Evolutionary conservation across 2,329 filamentous ascomycete genomes (phyloP).

Genomic region (Cladophialophora yegresii): DNA sequence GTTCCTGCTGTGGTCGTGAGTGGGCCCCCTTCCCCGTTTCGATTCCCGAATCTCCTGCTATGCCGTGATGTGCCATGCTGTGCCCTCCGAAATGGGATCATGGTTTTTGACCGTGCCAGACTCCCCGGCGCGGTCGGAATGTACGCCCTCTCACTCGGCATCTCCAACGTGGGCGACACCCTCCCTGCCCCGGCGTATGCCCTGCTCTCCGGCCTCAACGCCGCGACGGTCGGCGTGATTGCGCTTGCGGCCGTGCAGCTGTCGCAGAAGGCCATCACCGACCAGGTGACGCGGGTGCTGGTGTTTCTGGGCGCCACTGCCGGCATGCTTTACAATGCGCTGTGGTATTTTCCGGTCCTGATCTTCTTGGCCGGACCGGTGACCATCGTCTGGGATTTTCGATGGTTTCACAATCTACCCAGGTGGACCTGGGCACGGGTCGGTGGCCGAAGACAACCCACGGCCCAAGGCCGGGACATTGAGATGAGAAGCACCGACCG

Average conservation of each 20-base stretch:
- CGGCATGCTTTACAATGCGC: constrained; percentile 68
- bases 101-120: constrained; percentile 42
- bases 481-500: constrained; percentile 1
- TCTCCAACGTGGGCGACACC: constrained; percentile 60
- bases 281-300: constrained; percentile 62
- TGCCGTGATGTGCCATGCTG: not conserved
- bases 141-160: constrained; percentile 67
- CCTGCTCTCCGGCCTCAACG: constrained; percentile 70
- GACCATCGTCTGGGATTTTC: constrained; percentile 60
- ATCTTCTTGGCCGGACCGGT: constrained; percentile 59
- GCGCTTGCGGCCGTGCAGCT: constrained; percentile 66
- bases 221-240: constrained; percentile 71
- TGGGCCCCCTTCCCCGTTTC: not conserved
- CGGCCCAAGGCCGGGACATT: not conserved
- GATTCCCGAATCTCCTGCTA: not conserved
- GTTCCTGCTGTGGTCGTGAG: constrained; percentile 66
- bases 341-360: constrained; percentile 73
- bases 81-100: not conserved
- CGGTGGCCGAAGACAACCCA: not conserved
- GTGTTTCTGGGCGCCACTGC: constrained; percentile 66
- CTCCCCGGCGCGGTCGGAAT: constrained; percentile 71
- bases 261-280: constrained; percentile 64
- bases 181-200: constrained; percentile 67
- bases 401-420: constrained; percentile 50
- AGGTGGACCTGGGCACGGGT: not conserved